Evolutionary conservation across 108 stramenopile genomes (phyloP).

Genomic region (Aurantiochytrium sp.): DNA sequence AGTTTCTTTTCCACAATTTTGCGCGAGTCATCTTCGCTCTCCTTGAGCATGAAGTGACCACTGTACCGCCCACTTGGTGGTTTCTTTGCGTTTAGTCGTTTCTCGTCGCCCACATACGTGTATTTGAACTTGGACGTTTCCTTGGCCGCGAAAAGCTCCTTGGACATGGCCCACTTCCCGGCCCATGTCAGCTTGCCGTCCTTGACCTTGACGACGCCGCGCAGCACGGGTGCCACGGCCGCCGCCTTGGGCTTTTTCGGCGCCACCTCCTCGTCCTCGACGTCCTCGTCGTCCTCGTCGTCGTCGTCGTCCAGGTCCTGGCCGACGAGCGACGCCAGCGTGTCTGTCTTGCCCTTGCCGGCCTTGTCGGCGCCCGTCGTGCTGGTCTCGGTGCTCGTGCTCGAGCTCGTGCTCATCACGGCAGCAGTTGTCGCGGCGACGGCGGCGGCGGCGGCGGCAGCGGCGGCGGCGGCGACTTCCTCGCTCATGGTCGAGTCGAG

Average conservation of each 20-base stretch:
- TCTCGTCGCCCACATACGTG: background rate
- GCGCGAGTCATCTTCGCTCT: background rate
- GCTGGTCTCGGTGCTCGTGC: background rate
- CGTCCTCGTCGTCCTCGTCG: background rate
- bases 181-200: background rate
- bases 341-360: background rate
- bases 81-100: background rate
- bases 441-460: too few species aligned
- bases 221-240: background rate
- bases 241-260: background rate
- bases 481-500: too few species aligned
- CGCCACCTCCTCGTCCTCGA: background rate
- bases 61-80: background rate
- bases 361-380: background rate
- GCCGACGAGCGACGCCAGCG: background rate
- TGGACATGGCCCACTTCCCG: conserved; percentile 6
- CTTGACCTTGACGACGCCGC: conserved; percentile 6
- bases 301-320: conserved; percentile 5
- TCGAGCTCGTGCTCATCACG: background rate
- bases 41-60: background rate
- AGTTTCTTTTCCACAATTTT: background rate
- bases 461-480: too few species aligned
- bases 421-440: too few species aligned
- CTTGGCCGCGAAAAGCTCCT: background rate
- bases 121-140: conserved; percentile 11